Evolutionary conservation across 805 yeast genomes (phyloP), one percentile per base, ranked within the genome.

Genomic region (Schwanniomyces polymorphus): DNA sequence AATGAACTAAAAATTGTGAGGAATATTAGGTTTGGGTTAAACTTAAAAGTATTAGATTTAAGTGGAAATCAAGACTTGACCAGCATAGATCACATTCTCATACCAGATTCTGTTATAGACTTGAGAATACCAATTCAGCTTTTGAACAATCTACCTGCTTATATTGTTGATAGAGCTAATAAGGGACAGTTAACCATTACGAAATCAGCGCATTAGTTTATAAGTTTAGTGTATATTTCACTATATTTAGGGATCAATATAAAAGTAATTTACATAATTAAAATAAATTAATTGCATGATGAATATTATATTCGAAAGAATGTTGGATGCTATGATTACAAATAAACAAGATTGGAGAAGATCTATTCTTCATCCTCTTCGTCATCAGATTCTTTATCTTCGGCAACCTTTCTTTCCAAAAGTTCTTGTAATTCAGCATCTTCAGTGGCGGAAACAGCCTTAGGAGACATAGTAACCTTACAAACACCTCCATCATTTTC

Each of bases 401-500:
- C 97, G 64, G 86, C 79, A 75, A 90, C 97, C 66, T 90, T 88
- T 65, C 88, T 82, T 74, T 92, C 97, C 82, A 94, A 84, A 56
- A 94, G 81, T 51, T 96, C 97, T 72, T 91, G 96, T 64, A 94
- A 82, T 74, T 91, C 97, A 50, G 97, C 98, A 69, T 94, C 99
- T 68, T 94, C 99, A 50, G 94, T 88, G 51, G 97, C 98, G 47
- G 97, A 91, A 56, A 94, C 98, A 38, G 98, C 97, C 82, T 91
- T 92, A 64, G 99, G 98, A 60, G 96, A 92, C 97, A 92, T 92
- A 45, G 95, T 91, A 54, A 92, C 86, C 57, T 88, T 89, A 68
- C 96, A 86, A 48, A 82, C 80, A 64, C 99, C 99, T 45, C 90
- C 96, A 46, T 81, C 78, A 17, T 78, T 75, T 50, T 79, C 79